Evolutionary conservation across 495 filamentous ascomycete species (phyloP).

Genomic region (Lindgomyces ingoldianus): DNA sequence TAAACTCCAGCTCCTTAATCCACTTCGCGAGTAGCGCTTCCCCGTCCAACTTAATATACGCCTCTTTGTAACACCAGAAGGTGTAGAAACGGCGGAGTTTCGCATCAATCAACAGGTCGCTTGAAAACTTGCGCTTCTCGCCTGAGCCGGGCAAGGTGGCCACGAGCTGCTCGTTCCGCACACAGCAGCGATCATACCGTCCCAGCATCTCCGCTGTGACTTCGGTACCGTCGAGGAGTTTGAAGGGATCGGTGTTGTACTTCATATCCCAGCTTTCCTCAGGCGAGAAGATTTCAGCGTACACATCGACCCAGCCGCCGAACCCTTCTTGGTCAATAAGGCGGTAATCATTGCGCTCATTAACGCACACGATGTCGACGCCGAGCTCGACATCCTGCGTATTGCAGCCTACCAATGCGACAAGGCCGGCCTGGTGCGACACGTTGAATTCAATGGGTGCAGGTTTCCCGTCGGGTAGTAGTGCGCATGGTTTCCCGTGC

Average conservation of each 20-base stretch:
- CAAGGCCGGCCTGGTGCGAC: conserved; percentile 80
- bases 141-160: conserved; percentile 34
- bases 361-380: conserved; percentile 66
- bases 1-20: conserved; percentile 69
- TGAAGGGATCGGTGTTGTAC: conserved; percentile 44
- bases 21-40: conserved; percentile 81
- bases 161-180: conserved; percentile 38
- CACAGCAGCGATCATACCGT: conserved; percentile 39
- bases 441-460: conserved; percentile 76
- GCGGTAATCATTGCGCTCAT: conserved; percentile 64
- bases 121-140: conserved; percentile 40
- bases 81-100: conserved; percentile 80
- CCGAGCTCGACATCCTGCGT: conserved; percentile 40
- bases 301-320: conserved; percentile 70
- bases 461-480: conserved; percentile 27
- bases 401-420: conserved; percentile 58
- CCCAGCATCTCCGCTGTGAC: conserved; percentile 41
- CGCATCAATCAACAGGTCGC: conserved; percentile 52
- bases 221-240: conserved; percentile 41
- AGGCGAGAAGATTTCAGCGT: conserved; percentile 72
- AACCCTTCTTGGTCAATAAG: conserved; percentile 56
- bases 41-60: conserved; percentile 91
- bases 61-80: conserved; percentile 86
- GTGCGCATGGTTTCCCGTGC: conserved; percentile 64
- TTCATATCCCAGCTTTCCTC: conserved; percentile 62